These are phyloP conservation scores for Rhytidiadelphus loreus DNA, from an alignment of 225 moss, liverwort and hornwort genomes.

Conservation along the genomic window DNA sequence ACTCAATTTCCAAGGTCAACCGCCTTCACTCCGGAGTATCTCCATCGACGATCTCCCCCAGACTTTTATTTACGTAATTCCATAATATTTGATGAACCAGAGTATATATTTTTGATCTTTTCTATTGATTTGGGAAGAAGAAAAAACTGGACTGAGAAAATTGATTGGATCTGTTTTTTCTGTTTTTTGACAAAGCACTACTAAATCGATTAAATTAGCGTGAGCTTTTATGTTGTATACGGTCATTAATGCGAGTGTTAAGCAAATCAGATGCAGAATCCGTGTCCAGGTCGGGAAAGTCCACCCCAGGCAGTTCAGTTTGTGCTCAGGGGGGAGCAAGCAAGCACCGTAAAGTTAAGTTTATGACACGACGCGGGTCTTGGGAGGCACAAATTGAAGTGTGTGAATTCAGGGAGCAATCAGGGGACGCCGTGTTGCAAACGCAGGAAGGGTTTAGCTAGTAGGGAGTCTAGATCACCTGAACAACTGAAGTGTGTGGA, in stretches of 20 bases:
- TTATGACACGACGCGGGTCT: background rate
- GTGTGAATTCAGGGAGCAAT: background rate
- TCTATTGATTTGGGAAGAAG: no score
- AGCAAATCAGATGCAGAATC: slow-evolving; percentile 37
- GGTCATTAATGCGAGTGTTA: background rate
- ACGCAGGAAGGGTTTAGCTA: no score
- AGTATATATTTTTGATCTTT: background rate
- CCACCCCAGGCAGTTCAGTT: background rate
- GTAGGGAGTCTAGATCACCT: background rate
- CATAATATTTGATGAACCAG: background rate
- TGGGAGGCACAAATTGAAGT: background rate
- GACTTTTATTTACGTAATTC: background rate
- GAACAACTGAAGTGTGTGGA: background rate
- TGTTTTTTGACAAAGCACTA: background rate
- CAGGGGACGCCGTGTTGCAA: background rate
- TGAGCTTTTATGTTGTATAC: background rate
- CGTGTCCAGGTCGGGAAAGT: slow-evolving; percentile 1
- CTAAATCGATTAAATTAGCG: background rate
- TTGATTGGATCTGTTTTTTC: no score
- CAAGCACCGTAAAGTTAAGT: no score
- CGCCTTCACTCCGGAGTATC: background rate
- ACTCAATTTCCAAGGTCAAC: background rate
- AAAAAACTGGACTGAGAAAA: background rate
- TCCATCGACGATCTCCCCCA: background rate
- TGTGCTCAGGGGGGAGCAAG: background rate